phyloP scores from a whole-genome alignment of 352 stramenopile species.

The Pythium guiyangense region DNA sequence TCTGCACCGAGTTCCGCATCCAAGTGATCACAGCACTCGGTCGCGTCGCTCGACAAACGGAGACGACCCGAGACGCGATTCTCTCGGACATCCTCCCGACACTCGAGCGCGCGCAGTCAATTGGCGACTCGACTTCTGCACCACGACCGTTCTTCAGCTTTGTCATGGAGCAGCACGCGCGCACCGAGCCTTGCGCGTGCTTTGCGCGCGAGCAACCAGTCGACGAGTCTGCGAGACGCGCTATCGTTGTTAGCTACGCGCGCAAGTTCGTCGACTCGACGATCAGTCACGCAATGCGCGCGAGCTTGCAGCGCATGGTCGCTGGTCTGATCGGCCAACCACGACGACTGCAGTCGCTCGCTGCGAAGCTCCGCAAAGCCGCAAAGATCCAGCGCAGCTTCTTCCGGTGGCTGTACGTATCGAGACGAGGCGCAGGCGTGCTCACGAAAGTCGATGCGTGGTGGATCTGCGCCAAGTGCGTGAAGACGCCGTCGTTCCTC shows the following conservation, averaged over 20 bases:
- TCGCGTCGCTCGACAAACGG: neutral
- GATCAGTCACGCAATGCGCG: neutral
- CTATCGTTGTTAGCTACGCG: neutral
- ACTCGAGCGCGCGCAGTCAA: neutral
- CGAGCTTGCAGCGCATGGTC: neutral
- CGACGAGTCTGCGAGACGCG: neutral
- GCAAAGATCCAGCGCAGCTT: constrained; percentile 19
- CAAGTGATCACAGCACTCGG: neutral
- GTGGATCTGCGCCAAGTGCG: constrained; percentile 9
- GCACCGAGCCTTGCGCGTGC: constrained; percentile 1
- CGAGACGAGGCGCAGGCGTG: neutral
- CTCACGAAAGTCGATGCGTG: neutral
- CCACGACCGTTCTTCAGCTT: constrained; percentile 1
- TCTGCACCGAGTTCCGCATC: neutral
- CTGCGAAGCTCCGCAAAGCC: constrained; percentile 16
- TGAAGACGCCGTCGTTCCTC: constrained; percentile 13
- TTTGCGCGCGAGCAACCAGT: neutral
- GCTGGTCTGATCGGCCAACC: neutral
- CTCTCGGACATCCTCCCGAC: constrained; percentile 3
- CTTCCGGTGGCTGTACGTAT: constrained; percentile 23
- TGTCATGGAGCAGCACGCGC: neutral
- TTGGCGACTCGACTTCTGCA: neutral
- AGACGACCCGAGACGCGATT: neutral
- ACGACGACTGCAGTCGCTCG: constrained; percentile 4
- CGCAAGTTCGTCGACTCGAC: neutral